phyloP scores from a whole-genome alignment of 2,329 filamentous ascomycete genomes.

The Teratosphaeria zuluensis region DNA sequence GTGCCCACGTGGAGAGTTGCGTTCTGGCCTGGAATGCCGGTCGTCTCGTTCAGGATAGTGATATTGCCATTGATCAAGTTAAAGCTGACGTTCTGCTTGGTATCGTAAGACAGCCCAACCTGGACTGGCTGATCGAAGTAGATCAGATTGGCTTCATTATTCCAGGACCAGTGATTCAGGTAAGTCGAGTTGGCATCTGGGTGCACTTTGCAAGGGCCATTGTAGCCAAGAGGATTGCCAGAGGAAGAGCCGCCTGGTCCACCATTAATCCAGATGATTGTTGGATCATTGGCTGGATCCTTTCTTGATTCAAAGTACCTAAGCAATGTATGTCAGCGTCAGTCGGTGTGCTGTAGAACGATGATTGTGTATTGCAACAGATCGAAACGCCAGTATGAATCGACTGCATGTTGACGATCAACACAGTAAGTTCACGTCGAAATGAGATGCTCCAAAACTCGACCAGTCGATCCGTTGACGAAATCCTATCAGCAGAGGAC shows the following conservation, averaged over 20 bases:
- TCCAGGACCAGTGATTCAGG: slow-evolving; percentile 52
- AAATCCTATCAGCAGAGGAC: not conserved
- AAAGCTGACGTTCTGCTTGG: slow-evolving; percentile 28
- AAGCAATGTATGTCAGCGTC: slow-evolving; percentile 30
- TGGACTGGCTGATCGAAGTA: slow-evolving; percentile 14
- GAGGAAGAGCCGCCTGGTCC: slow-evolving; percentile 47
- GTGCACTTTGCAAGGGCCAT: slow-evolving; percentile 39
- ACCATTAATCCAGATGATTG: slow-evolving; percentile 52
- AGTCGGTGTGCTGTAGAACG: not conserved
- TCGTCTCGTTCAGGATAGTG: slow-evolving; percentile 41
- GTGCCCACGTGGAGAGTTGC: slow-evolving; percentile 45
- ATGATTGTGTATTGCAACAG: not conserved
- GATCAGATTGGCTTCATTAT: slow-evolving; percentile 42
- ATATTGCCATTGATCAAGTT: slow-evolving; percentile 17
- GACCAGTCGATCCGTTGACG: not conserved
- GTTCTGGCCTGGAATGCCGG: slow-evolving; percentile 42
- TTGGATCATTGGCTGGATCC: slow-evolving; percentile 44
- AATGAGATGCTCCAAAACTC: no score
- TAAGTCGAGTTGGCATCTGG: slow-evolving; percentile 17
- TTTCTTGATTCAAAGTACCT: slow-evolving; percentile 54
- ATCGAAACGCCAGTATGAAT: no score
- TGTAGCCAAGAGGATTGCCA: slow-evolving; percentile 36
- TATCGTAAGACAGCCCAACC: slow-evolving; percentile 17
- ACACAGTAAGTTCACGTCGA: no score
- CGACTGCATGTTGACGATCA: no score